Percentiles rank a stretch among this genome's conserved stretches.
These are phyloP conservation scores for Daldinia concentrica DNA, from an alignment of 495 filamentous ascomycete genomes.

Conservation along the genomic window DNA sequence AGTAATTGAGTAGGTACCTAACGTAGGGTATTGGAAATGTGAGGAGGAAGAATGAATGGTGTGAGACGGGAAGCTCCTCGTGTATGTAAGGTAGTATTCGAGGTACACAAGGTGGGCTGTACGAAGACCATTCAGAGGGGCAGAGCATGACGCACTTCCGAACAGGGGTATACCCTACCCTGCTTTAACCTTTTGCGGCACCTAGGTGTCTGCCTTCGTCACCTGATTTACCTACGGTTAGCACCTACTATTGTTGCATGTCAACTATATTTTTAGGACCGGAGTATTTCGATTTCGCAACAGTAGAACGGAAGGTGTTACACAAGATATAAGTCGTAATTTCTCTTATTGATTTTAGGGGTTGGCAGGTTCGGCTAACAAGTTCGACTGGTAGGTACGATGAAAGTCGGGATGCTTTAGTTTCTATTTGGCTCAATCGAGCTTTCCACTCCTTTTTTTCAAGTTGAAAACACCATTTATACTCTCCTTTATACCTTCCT, in stretches of 20 bases:
- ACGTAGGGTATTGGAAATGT: background rate
- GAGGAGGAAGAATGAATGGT: background rate
- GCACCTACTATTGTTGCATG: background rate
- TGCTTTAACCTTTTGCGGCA: conserved; percentile 22
- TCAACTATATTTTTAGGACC: conserved; percentile 18
- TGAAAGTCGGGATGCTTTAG: background rate
- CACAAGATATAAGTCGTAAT: background rate
- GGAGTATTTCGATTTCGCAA: background rate
- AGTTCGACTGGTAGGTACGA: conserved; percentile 10
- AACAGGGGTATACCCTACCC: conserved; percentile 35
- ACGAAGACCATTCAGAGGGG: conserved; percentile 14
- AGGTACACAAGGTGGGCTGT: conserved; percentile 29
- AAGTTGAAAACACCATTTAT: background rate
- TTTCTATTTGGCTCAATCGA: background rate
- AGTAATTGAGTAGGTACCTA: background rate
- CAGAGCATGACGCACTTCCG: conserved; percentile 43
- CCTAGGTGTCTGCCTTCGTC: conserved; percentile 21
- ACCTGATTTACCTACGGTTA: background rate
- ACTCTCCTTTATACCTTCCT: background rate
- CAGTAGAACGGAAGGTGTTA: background rate
- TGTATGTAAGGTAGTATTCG: background rate
- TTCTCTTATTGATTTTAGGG: background rate
- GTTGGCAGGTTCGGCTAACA: background rate
- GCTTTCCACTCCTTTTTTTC: background rate
- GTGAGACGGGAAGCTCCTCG: background rate